These are phyloP conservation scores for Phoma sp. DNA, from an alignment of 2,329 filamentous ascomycete genomes.

Conservation along the genomic window DNA sequence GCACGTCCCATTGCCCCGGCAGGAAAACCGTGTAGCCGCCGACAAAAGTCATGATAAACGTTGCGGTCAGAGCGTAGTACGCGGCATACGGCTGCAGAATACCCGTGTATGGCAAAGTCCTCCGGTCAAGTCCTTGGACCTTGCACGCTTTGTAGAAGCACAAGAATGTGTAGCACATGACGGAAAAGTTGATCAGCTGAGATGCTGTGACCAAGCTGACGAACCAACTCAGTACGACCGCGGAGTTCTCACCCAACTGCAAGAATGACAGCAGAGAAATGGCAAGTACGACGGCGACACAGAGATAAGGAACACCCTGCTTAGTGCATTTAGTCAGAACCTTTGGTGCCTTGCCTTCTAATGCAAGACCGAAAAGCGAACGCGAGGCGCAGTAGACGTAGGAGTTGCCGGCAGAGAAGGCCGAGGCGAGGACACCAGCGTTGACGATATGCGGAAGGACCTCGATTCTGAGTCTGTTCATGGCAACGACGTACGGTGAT, in stretches of 20 bases:
- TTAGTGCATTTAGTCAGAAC: conserved; percentile 65
- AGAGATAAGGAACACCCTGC: conserved; percentile 74
- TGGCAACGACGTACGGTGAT: conserved; percentile 67
- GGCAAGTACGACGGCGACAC: conserved; percentile 68
- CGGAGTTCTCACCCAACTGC: conserved; percentile 70
- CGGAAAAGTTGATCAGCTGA: conserved; percentile 56
- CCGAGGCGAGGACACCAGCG: conserved; percentile 60
- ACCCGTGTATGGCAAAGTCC: conserved; percentile 72
- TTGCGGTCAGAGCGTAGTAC: conserved; percentile 68
- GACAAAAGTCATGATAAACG: conserved; percentile 74
- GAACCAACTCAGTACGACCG: conserved; percentile 76
- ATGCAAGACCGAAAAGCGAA: conserved; percentile 59
- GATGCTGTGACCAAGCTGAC: conserved; percentile 75
- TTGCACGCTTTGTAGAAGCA: conserved; percentile 72
- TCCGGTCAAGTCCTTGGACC: conserved; percentile 71
- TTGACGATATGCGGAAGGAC: conserved; percentile 66
- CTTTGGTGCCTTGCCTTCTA: conserved; percentile 60
- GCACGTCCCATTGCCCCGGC: conserved; percentile 69
- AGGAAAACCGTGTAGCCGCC: conserved; percentile 79
- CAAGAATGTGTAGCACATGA: conserved; percentile 72
- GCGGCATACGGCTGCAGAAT: conserved; percentile 74
- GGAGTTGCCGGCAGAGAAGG: conserved; percentile 63
- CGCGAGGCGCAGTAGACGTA: conserved; percentile 63
- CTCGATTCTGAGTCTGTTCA: conserved; percentile 61
- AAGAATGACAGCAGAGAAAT: conserved; percentile 76